Evolutionary conservation across 2,329 filamentous ascomycete genomes (phyloP).

Genomic region (Mariannaea elegans): DNA sequence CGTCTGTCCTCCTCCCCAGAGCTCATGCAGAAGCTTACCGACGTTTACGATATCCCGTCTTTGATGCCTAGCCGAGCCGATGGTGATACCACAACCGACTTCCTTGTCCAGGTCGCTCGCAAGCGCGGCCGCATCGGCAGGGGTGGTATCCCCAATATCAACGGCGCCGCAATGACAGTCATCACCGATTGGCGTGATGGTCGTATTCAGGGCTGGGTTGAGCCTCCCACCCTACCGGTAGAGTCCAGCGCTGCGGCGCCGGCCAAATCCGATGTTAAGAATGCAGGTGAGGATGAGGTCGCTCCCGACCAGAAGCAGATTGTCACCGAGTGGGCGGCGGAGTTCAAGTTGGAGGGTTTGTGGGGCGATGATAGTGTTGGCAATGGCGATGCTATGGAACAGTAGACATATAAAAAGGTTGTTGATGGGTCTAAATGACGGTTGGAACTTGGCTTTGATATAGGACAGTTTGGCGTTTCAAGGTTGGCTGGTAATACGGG

Average conservation of each 20-base stretch:
- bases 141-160: conserved; percentile 89
- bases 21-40: conserved; percentile 80
- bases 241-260: conserved; percentile 45
- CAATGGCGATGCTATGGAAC: conserved; percentile 61
- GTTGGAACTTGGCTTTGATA: conserved; percentile 40
- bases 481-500: conserved; percentile 44
- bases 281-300: conserved; percentile 54
- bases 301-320: conserved; percentile 81
- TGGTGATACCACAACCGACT: conserved; percentile 86
- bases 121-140: conserved; percentile 90
- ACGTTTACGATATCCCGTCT: conserved; percentile 85
- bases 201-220: conserved; percentile 90
- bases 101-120: conserved; percentile 92
- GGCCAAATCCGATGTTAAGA: conserved; percentile 47
- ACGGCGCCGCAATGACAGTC: conserved; percentile 88
- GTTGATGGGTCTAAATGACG: conserved; percentile 34
- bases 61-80: conserved; percentile 72
- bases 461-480: conserved; percentile 46
- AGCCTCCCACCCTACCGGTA: conserved; percentile 74
- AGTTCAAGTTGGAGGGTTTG: conserved; percentile 93
- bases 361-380: conserved; percentile 71
- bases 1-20: conserved; percentile 77
- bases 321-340: conserved; percentile 90
- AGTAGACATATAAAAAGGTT: conserved; percentile 43
- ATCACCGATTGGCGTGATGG: conserved; percentile 98